These are phyloP conservation scores for Phytophthora syringae DNA, from an alignment of 352 stramenopile genomes.

Conservation along the genomic window DNA sequence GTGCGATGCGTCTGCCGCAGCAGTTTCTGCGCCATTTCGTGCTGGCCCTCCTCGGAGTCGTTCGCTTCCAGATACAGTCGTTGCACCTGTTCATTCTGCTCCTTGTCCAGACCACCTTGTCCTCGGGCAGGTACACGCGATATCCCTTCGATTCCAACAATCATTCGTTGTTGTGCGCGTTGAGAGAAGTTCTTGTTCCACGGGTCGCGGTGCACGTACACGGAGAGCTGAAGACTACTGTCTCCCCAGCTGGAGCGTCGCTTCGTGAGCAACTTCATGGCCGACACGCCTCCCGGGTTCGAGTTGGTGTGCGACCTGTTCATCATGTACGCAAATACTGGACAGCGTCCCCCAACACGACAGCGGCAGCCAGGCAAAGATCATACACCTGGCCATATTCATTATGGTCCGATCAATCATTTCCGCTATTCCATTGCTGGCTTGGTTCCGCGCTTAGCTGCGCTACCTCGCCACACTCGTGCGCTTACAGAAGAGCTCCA, in stretches of 20 bases:
- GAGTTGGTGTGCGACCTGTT: background rate
- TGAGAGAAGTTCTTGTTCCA: constrained; percentile 12
- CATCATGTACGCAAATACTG: background rate
- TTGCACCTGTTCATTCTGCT: constrained; percentile 7
- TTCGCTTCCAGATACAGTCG: background rate
- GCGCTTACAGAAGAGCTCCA: constrained; percentile 34
- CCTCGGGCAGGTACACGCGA: constrained; percentile 9
- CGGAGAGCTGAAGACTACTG: background rate
- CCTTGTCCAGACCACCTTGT: constrained; percentile 6
- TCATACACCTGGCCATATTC: too few species aligned
- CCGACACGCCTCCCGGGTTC: too few species aligned
- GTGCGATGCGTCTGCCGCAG: background rate
- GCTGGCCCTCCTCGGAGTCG: background rate
- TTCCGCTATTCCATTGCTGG: constrained; percentile 39
- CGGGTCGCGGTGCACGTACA: constrained; percentile 24
- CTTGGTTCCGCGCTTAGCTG: constrained; percentile 29
- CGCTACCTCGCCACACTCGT: constrained; percentile 26
- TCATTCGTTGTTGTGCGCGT: background rate
- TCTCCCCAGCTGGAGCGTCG: constrained; percentile 10
- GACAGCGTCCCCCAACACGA: background rate
- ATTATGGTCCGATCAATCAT: constrained; percentile 32
- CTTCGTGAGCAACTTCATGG: background rate
- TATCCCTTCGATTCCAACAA: constrained; percentile 21
- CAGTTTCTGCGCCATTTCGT: background rate
- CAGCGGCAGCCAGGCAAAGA: background rate